Percentiles rank a stretch among this genome's conserved stretches.
Conservation (phyloP, 2,329 filamentous ascomycete species). For the Pestalotiopsis sp. region DNA sequence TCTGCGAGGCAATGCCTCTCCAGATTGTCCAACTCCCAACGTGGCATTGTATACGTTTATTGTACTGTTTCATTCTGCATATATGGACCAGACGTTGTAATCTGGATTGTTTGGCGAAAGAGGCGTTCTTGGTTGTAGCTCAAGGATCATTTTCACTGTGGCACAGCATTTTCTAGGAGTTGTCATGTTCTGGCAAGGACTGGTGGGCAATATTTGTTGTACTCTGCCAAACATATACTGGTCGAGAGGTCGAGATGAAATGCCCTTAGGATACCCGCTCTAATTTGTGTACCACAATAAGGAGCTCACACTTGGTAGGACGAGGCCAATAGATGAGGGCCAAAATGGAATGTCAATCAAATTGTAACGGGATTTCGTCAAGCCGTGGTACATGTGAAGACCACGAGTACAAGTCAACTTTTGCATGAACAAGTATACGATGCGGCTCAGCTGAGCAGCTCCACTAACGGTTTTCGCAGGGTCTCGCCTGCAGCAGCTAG, state of each 20-base stretch:
- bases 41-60: neutral
- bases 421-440: neutral
- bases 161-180: constrained; percentile 6
- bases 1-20: neutral
- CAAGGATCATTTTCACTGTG: neutral
- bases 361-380: neutral
- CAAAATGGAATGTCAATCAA: neutral
- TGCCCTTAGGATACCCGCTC: constrained; percentile 5
- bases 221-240: constrained; percentile 11
- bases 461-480: neutral
- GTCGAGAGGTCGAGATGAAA: neutral
- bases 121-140: neutral
- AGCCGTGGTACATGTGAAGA: neutral
- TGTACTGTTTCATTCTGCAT: neutral
- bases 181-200: constrained; percentile 3
- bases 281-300: neutral
- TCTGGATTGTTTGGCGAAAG: neutral
- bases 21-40: neutral
- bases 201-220: constrained; percentile 1
- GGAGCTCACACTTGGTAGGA: neutral
- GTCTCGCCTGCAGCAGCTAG: neutral
- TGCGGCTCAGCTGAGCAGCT: neutral
- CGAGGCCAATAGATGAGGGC: neutral
- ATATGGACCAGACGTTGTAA: neutral
- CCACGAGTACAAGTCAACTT: too few relatives aligned